Percentiles rank a stretch among this genome's conserved stretches.
These are phyloP conservation scores for Rhizopogon rudus DNA, from an alignment of 768 basidiomycete genomes.

Conservation along the genomic window DNA sequence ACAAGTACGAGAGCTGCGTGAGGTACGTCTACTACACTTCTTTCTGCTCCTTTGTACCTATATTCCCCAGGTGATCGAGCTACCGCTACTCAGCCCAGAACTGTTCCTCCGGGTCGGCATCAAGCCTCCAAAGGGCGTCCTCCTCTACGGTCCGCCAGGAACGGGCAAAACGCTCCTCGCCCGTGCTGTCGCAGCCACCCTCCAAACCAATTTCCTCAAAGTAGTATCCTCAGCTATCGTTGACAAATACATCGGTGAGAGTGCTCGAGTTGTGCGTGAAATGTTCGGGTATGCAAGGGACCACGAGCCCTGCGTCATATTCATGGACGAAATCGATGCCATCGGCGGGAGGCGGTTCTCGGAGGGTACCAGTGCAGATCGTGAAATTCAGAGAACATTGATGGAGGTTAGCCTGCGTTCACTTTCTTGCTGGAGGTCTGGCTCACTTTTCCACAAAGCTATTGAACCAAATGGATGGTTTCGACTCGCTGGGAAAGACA, in stretches of 20 bases:
- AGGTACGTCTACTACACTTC: slow-evolving; percentile 46
- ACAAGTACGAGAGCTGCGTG: slow-evolving; percentile 94
- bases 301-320: slow-evolving; percentile 98
- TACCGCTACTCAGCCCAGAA: slow-evolving; percentile 91
- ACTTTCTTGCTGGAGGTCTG: neutral
- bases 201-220: slow-evolving; percentile 96
- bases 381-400: slow-evolving; percentile 96
- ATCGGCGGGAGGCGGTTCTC: slow-evolving; percentile 90
- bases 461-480: slow-evolving; percentile 99
- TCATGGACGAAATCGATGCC: slow-evolving; percentile 98
- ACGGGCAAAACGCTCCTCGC: slow-evolving; percentile 96
- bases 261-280: slow-evolving; percentile 91
- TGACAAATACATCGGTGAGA: slow-evolving; percentile 98
- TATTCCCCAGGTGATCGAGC: slow-evolving; percentile 76
- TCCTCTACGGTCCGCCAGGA: slow-evolving; percentile 94
- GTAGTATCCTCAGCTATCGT: slow-evolving; percentile 98
- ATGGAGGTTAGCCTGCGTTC: slow-evolving; percentile 69
- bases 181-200: slow-evolving; percentile 90
- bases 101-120: slow-evolving; percentile 95
- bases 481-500: slow-evolving; percentile 92
- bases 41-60: neutral
- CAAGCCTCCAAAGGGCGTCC: slow-evolving; percentile 92
- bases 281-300: slow-evolving; percentile 99
- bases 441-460: slow-evolving; percentile 44
- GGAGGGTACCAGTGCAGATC: slow-evolving; percentile 95